Conservation (phyloP, 2,329 filamentous ascomycete species). For the Chaetothyriales sp. region DNA sequence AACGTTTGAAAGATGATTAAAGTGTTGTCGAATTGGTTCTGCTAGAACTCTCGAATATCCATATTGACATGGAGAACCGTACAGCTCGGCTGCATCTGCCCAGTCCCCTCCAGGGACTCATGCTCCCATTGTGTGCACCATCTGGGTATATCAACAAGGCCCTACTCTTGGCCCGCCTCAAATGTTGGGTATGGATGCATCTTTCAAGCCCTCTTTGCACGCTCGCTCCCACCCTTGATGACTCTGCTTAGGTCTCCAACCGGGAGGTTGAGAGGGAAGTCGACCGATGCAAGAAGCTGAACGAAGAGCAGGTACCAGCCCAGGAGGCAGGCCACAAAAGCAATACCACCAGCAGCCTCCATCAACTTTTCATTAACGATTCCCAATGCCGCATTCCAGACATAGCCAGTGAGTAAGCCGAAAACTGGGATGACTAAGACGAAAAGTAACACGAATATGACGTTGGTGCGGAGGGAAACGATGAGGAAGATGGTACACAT, state of each 20-base stretch:
- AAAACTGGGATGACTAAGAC: conserved; percentile 46
- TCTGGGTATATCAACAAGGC: background rate
- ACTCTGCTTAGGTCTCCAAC: conserved; percentile 41
- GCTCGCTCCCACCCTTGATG: conserved; percentile 21
- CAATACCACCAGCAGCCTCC: conserved; percentile 33
- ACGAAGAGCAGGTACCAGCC: conserved; percentile 44
- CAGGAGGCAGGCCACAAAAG: conserved; percentile 35
- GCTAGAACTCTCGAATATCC: background rate
- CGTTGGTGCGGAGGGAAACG: conserved; percentile 55
- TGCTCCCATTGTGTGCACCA: background rate
- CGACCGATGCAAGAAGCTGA: conserved; percentile 41
- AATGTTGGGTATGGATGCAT: background rate
- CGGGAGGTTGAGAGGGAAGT: conserved; percentile 42
- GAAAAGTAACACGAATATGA: conserved; percentile 58
- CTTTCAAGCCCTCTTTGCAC: conserved; percentile 10
- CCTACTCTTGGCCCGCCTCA: no score
- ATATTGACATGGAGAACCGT: background rate
- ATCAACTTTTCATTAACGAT: conserved; percentile 3
- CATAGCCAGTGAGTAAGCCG: conserved; percentile 38
- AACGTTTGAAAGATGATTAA: background rate
- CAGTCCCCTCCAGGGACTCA: no score
- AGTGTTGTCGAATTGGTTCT: background rate
- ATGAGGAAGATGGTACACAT: conserved; percentile 52
- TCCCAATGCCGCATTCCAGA: conserved; percentile 11
- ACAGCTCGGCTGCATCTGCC: no score